Evolutionary conservation across 495 filamentous ascomycete species (phyloP), one percentile per base, ranked within the genome.

Genomic region (Aspergillus biplanus): DNA sequence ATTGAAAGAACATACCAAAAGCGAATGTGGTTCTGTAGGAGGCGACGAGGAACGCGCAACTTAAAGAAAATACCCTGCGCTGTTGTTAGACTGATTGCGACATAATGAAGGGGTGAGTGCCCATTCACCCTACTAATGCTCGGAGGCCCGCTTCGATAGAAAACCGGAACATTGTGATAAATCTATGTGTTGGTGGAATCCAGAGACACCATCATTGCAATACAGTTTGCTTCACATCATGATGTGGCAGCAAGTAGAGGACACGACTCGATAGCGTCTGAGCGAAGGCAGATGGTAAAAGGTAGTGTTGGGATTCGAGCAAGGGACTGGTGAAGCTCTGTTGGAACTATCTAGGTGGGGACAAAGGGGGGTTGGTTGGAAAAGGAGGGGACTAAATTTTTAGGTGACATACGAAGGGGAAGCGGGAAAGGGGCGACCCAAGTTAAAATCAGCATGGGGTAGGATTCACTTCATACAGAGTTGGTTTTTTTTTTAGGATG

Each of bases 11-110:
- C 75, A 64, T 58, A 80, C 78, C 78, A 64, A 79, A 80, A 57
- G 72, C 76, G 52, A 73, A 80, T 15, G 75, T 79, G 42, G 76
- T 71, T 52, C 68, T 69, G 47, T 79, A 75, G 11, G 75, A 73
- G 12, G 74, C 68, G 16, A 67, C 59, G 7, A 80, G 68, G 56
- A 78, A 73, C 15, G 71, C 66, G 50, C 72, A 75, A 56, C 69
- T 73, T 8, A 78, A 37, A 56, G 79, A 57, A 52, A 80, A 80
- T 33, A 67, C 67, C 35, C 78, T 80, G 62, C 9, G 58, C 39
- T 39, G 35, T 42, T 44, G 65, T 59, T 33, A 58, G 57, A 16
- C 9, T 8, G 27, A 31, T 62, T 11, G 21, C 16, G 39, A 16
- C 13, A 35, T 6, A 16, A n/a, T 31, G 8, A 42, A 35, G 15